Evolutionary conservation across 2,329 filamentous ascomycete genomes (phyloP).

Genomic region (Aureobasidium sp.): DNA sequence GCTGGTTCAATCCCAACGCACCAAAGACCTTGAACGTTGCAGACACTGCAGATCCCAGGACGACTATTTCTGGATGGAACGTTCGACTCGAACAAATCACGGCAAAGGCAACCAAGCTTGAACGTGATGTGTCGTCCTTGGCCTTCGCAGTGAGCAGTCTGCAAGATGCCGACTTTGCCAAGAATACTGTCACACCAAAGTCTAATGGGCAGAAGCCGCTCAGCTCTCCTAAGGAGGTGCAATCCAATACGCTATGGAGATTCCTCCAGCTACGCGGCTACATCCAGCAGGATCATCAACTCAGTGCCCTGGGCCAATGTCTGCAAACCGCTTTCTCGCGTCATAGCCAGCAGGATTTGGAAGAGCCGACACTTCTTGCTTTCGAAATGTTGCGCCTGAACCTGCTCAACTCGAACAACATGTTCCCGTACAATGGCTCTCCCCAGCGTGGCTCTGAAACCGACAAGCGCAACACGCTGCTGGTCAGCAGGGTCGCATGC

Average conservation of each 20-base stretch:
- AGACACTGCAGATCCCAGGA: constrained; percentile 41
- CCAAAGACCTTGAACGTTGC: constrained; percentile 39
- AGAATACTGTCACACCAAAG: constrained; percentile 55
- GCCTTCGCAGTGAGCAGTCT: constrained; percentile 51
- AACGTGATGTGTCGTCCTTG: constrained; percentile 34
- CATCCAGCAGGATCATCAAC: constrained; percentile 66
- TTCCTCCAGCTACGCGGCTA: constrained; percentile 88
- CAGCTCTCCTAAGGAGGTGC: constrained; percentile 63
- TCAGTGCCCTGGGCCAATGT: constrained; percentile 79
- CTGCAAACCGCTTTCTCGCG: constrained; percentile 50
- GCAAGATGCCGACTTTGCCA: constrained; percentile 60
- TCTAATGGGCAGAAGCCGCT: constrained; percentile 31
- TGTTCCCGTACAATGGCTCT: constrained; percentile 53
- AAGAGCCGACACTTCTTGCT: constrained; percentile 74
- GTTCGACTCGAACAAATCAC: constrained; percentile 43
- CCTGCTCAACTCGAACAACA: constrained; percentile 65
- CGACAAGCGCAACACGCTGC: constrained; percentile 68
- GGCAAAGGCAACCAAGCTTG: constrained; percentile 16
- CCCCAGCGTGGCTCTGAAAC: constrained; percentile 54
- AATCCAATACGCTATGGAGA: constrained; percentile 73
- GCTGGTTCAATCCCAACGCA: constrained; percentile 74
- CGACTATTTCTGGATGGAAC: constrained; percentile 61
- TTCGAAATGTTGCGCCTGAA: constrained; percentile 78
- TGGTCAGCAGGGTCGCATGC: constrained; percentile 81
- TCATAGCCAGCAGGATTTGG: constrained; percentile 42